Conservation (phyloP, 2,329 filamentous ascomycete genomes). For the Ophiostoma ulmi region DNA sequence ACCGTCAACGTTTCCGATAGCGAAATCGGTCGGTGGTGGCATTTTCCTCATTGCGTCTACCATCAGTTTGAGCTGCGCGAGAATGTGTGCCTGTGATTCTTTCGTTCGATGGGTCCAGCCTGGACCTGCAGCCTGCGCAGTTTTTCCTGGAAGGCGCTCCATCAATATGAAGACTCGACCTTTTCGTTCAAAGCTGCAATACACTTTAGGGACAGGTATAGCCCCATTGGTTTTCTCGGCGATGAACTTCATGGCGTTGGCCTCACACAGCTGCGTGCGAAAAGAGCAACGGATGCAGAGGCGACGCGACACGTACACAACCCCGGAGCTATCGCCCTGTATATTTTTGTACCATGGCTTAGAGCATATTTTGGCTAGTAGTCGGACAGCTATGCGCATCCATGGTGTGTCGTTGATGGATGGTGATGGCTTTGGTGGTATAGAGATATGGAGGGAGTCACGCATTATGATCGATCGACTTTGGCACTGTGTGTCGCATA, state of each 20-base stretch:
- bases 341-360: neutral
- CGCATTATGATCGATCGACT: neutral
- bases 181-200: constrained; percentile 40
- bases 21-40: neutral
- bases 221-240: constrained; percentile 26
- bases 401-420: neutral
- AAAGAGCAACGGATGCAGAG: neutral
- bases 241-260: constrained; percentile 36
- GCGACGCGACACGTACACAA: neutral
- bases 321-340: neutral
- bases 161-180: constrained; percentile 44
- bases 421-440: neutral
- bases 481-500: too few species aligned
- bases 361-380: neutral
- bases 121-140: constrained; percentile 20
- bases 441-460: neutral
- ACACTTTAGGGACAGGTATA: constrained; percentile 43
- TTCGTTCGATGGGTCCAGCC: constrained; percentile 22
- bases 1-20: constrained; percentile 30
- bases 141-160: constrained; percentile 34
- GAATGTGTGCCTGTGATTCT: constrained; percentile 2
- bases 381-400: neutral
- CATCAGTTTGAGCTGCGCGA: constrained; percentile 9
- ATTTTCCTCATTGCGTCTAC: neutral
- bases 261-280: constrained; percentile 10